Conservation (phyloP, 768 basidiomycete genomes). For the Clathrus columnatus region DNA sequence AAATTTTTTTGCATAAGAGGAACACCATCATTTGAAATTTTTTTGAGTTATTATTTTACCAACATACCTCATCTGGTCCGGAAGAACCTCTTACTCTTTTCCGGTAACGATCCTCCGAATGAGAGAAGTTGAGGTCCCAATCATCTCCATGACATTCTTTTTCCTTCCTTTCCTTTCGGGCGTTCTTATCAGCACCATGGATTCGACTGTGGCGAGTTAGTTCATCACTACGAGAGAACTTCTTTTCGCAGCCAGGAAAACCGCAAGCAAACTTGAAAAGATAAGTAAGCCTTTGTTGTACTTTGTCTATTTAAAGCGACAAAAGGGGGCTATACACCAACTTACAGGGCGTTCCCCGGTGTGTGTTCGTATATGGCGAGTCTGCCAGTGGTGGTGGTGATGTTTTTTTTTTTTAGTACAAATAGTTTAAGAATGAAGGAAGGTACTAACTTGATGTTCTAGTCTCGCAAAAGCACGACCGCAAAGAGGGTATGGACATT, state of each 20-base stretch:
- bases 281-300: no score
- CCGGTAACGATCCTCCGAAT: not conserved
- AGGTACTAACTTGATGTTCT: constrained; percentile 76
- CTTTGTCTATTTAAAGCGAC: not conserved
- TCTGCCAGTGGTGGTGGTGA: constrained; percentile 39
- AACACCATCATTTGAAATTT: not conserved
- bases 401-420: not conserved
- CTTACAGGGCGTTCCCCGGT: constrained; percentile 85
- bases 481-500: constrained; percentile 87
- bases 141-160: constrained; percentile 63
- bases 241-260: constrained; percentile 92
- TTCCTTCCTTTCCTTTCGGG: constrained; percentile 76
- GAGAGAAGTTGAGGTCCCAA: constrained; percentile 49
- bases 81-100: constrained; percentile 1
- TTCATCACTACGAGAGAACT: constrained; percentile 97
- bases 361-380: constrained; percentile 95
- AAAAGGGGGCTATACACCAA: not conserved
- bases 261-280: constrained; percentile 61
- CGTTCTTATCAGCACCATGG: constrained; percentile 50
- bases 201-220: constrained; percentile 94
- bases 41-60: not conserved
- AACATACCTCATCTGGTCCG: not conserved
- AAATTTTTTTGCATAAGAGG: not conserved
- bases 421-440: constrained; percentile 11
- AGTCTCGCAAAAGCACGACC: constrained; percentile 93